phyloP scores from a whole-genome alignment of 768 basidiomycete species.

The Mycena amicta region DNA sequence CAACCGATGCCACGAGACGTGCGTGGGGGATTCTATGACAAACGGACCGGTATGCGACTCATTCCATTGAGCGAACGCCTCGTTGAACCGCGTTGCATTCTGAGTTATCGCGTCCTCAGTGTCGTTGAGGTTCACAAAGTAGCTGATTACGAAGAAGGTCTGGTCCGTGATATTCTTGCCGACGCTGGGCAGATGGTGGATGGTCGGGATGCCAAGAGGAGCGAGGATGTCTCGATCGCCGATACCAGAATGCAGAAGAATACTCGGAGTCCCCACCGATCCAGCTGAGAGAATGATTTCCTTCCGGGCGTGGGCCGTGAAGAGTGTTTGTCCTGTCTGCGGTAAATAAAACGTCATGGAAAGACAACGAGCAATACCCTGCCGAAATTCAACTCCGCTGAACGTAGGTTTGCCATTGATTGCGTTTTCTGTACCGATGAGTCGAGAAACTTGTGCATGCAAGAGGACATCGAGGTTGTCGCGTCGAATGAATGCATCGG shows the following conservation, averaged over 20 bases:
- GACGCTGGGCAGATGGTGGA: conserved; percentile 31
- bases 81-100: conserved; percentile 23
- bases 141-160: conserved; percentile 24
- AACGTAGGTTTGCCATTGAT: background rate
- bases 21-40: conserved; percentile 21
- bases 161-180: conserved; percentile 38
- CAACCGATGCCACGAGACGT: conserved; percentile 32
- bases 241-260: conserved; percentile 38
- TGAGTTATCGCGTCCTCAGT: conserved; percentile 29
- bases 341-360: no score
- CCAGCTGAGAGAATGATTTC: conserved; percentile 42
- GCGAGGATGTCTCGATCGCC: conserved; percentile 28
- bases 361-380: background rate
- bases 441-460: conserved; percentile 29
- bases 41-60: conserved; percentile 32
- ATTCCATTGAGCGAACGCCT: conserved; percentile 33
- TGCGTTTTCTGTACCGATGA: background rate
- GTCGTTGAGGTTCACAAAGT: conserved; percentile 27
- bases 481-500: conserved; percentile 27
- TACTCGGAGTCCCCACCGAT: conserved; percentile 35
- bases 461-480: conserved; percentile 40
- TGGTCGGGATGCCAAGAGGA: conserved; percentile 23
- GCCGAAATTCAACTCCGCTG: background rate
- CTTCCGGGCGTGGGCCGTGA: conserved; percentile 27
- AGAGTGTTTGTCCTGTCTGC: no score